A percentile compares a stretch with the other conserved stretches of the same genome.
Conservation (phyloP, 257 asterid genomes). For the Jacaranda mimosifolia region DNA sequence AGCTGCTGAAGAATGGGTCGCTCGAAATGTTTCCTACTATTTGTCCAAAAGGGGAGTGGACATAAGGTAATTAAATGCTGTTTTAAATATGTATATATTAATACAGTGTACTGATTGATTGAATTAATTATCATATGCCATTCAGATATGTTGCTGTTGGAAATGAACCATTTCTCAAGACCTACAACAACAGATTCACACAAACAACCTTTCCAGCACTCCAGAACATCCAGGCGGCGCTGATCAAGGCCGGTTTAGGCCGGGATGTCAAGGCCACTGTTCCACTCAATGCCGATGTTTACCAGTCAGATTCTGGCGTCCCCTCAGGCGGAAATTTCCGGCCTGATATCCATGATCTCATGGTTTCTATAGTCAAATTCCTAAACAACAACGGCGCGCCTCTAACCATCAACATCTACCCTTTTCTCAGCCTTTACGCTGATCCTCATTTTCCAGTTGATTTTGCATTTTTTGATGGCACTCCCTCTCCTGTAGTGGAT, state of each 20-base stretch:
- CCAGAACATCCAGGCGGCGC: conserved; percentile 80
- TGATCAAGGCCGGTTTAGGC: conserved; percentile 78
- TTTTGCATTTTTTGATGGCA: conserved; percentile 82
- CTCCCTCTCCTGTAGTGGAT: conserved; percentile 68
- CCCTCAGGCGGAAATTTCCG: conserved; percentile 87
- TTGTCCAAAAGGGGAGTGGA: conserved; percentile 76
- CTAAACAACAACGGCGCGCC: conserved; percentile 73
- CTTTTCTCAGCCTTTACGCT: conserved; percentile 80
- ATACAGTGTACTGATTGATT: too few species aligned
- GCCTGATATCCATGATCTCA: conserved; percentile 63
- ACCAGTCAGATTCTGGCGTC: conserved; percentile 52
- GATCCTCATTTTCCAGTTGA: conserved; percentile 79
- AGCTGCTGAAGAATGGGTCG: conserved; percentile 85
- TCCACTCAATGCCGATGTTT: conserved; percentile 90
- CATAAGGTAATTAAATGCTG: conserved; percentile 57
- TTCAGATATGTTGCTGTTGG: conserved; percentile 87
- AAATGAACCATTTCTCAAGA: conserved; percentile 73
- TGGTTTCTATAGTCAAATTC: conserved; percentile 67
- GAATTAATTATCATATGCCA: not conserved
- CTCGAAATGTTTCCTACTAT: conserved; percentile 67
- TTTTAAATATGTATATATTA: not conserved
- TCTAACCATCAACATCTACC: conserved; percentile 81
- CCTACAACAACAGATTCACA: conserved; percentile 69
- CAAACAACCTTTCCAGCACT: conserved; percentile 73
- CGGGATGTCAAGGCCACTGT: conserved; percentile 84